Base-by-base conservation (phyloP, 1,139 yeast species). In the Scheffersomyces parashehatae region DNA sequence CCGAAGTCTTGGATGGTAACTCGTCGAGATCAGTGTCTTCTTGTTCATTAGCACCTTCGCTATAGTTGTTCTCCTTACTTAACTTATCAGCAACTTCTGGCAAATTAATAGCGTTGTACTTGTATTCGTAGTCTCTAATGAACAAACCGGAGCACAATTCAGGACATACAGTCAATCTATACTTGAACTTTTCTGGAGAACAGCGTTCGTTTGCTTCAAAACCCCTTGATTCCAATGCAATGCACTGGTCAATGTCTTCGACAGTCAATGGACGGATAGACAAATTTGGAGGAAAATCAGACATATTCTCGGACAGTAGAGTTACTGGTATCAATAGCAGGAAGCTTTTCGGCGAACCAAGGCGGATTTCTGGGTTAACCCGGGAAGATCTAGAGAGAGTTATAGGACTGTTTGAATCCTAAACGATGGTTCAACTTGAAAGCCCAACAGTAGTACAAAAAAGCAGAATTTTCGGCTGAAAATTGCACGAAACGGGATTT, bases 101-200 rank as follows among this genome's bases (percentile, higher is more conserved):
- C 51, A 72, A 64, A 54, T 75, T 75, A 50, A 73, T 68, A 33
- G 75, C 71, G 52, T 66, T 73, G 60, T 65, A 75, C 56, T 63
- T 66, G 52, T 65, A 61, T 28, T 60, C 65, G 64, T 83, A 88
- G 46, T 82, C 83, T 60, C 97, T 78, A 41, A 87, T 73, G 58
- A 91, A 91, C 47, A 93, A 74, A 1, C 98, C 98, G 4, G 91
- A 82, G 52, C 95, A 83, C 48, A 93, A 77, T 63, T 93, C 99
- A 9, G 98, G 98, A 62, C 97, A 90, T 3, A 74, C 81, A 3
- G 78, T 76, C 52, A 93, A 73, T 54, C 97, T 76, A 68, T 88
- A 91, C 50, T 69, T 68, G 46, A 88, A 68, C 55, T 79, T 83
- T 45, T 83, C 89, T 24, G 60, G 62, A 5, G 88, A 63, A 42